Evolutionary conservation across 306 rosid species (phyloP).

Genomic region (Macrotyloma uniflorum): DNA sequence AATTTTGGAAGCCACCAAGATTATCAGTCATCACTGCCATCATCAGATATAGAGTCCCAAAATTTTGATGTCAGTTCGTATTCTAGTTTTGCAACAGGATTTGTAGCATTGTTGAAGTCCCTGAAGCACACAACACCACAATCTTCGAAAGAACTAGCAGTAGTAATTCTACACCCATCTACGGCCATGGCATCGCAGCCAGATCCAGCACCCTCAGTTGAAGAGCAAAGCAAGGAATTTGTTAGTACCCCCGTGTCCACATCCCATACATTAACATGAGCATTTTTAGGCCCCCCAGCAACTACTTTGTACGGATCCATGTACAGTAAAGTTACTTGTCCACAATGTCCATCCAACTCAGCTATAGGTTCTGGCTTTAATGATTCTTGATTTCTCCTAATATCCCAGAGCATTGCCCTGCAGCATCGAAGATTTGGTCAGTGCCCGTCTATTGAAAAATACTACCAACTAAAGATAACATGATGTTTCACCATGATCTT

Average conservation of each 20-base stretch:
- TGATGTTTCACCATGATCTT: constrained; percentile 6
- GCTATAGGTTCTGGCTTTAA: constrained; percentile 52
- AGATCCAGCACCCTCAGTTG: neutral
- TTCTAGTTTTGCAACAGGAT: constrained; percentile 37
- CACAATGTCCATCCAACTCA: constrained; percentile 69
- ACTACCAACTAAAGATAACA: neutral
- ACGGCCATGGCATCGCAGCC: constrained; percentile 68
- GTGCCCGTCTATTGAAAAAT: neutral
- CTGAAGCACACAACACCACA: constrained; percentile 38
- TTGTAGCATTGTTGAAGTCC: constrained; percentile 59
- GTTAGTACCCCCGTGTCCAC: constrained; percentile 54
- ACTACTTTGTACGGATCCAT: constrained; percentile 82
- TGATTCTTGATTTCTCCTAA: constrained; percentile 64
- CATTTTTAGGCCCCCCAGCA: constrained; percentile 54
- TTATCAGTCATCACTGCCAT: constrained; percentile 13
- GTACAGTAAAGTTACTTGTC: constrained; percentile 58
- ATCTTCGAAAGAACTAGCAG: constrained; percentile 41
- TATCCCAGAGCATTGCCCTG: constrained; percentile 91
- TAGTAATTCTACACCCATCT: constrained; percentile 56
- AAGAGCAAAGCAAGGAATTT: constrained; percentile 52
- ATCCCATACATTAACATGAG: constrained; percentile 60
- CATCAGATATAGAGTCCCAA: constrained; percentile 56
- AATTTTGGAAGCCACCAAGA: neutral
- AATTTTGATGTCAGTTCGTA: constrained; percentile 54
- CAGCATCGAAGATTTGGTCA: constrained; percentile 35